phyloP scores from a whole-genome alignment of 225 moss, liverwort and hornwort species.

The Neckera pumila region DNA sequence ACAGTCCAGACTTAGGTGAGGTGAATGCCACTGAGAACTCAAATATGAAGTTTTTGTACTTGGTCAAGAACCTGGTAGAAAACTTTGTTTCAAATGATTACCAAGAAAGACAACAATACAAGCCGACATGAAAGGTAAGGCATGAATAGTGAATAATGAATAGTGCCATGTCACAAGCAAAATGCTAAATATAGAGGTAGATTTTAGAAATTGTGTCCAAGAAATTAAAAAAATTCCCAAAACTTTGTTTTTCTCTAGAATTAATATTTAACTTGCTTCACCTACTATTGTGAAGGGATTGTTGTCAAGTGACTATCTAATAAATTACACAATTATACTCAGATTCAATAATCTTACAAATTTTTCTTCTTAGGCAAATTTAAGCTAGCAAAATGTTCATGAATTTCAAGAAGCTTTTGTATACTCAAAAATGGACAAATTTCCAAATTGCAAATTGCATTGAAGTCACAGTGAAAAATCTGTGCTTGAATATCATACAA shows the following conservation, averaged over 20 bases:
- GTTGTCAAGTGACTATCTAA: not conserved
- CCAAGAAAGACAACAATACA: not conserved
- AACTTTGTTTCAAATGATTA: not conserved
- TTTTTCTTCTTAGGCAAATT: no score
- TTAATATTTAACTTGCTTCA: not conserved
- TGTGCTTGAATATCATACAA: no score
- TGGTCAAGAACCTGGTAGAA: not conserved
- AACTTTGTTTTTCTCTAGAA: not conserved
- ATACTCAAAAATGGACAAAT: no score
- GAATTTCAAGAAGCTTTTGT: no score
- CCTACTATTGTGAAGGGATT: not conserved
- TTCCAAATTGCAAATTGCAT: no score
- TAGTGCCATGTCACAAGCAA: not conserved
- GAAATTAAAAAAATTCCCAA: no score
- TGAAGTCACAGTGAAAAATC: no score
- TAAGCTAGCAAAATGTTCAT: no score
- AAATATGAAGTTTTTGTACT: not conserved
- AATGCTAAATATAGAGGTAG: not conserved
- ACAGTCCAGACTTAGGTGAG: rapidly evolving
- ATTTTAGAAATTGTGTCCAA: not conserved
- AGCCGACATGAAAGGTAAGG: not conserved
- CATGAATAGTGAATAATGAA: not conserved
- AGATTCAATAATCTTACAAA: no score
- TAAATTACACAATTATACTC: no score
- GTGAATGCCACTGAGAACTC: rapidly evolving